A percentile compares a stretch with the other conserved stretches of the same genome.
Conservation (phyloP, 257 asterid species). For the Coffea canephora region DNA sequence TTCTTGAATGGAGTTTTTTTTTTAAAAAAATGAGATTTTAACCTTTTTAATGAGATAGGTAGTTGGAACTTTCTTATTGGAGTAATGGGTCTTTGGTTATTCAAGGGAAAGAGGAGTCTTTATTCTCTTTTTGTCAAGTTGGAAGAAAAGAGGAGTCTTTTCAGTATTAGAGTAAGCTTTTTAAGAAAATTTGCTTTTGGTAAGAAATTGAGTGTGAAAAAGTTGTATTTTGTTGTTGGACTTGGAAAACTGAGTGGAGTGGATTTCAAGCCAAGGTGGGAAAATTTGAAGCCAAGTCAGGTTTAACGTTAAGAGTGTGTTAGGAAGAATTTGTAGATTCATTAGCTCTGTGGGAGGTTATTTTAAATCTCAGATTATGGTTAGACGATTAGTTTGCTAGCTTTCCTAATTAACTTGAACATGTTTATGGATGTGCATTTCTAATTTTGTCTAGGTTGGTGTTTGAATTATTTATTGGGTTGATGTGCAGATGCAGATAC, state of each 20-base stretch:
- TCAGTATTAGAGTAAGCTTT: background rate
- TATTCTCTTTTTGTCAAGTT: background rate
- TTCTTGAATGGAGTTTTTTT: background rate
- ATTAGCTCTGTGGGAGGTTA: background rate
- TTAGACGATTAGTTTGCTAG: background rate
- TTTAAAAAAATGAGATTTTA: background rate
- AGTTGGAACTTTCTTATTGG: background rate
- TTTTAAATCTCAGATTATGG: background rate
- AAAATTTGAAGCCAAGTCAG: constrained; percentile 17
- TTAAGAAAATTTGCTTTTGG: background rate
- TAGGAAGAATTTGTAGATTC: too few species aligned
- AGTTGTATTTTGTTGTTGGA: constrained; percentile 12
- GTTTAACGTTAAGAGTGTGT: background rate
- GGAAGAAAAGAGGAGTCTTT: background rate
- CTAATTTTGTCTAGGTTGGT: constrained; percentile 1
- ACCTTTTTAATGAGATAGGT: constrained; percentile 20
- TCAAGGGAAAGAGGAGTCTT: background rate
- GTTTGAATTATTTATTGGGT: constrained; percentile 13
- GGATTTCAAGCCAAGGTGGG: constrained; percentile 43
- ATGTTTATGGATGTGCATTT: background rate
- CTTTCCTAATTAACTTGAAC: background rate
- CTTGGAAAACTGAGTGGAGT: constrained; percentile 28
- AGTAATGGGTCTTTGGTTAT: background rate
- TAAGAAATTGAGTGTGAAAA: background rate
- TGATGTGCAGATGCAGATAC: constrained; percentile 28